These are phyloP conservation scores for Leccinum huronense DNA, from an alignment of 1,284 basidiomycete species.

Conservation along the genomic window DNA sequence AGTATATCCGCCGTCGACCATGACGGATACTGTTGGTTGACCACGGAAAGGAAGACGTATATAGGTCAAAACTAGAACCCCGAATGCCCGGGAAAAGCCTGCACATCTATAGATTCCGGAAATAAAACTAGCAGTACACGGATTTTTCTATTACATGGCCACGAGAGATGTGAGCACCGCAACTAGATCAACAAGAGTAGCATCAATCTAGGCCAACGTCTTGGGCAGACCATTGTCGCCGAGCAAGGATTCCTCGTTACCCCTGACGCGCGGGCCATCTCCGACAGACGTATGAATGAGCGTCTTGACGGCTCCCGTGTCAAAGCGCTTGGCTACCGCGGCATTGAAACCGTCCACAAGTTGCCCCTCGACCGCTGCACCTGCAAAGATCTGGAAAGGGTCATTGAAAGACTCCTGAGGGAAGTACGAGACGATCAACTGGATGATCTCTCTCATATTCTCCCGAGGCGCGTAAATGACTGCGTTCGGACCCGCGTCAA, in stretches of 20 bases:
- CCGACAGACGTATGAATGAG: constrained; percentile 92
- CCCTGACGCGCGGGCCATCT: constrained; percentile 77
- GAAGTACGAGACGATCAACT: constrained; percentile 79
- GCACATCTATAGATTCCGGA: not conserved
- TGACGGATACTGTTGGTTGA: not conserved
- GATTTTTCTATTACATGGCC: constrained; percentile 1
- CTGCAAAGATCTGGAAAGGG: constrained; percentile 62
- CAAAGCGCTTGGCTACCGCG: constrained; percentile 70
- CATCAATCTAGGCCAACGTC: constrained; percentile 18
- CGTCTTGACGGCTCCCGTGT: constrained; percentile 76
- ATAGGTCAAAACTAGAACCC: not conserved
- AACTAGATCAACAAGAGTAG: constrained; percentile 3
- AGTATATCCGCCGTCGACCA: not conserved
- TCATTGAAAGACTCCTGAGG: constrained; percentile 80
- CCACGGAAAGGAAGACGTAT: not conserved
- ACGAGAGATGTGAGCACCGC: constrained; percentile 3
- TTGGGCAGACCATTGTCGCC: constrained; percentile 59
- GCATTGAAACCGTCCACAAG: constrained; percentile 75
- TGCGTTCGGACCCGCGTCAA: constrained; percentile 97
- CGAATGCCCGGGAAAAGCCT: not conserved
- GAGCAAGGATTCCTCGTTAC: constrained; percentile 55
- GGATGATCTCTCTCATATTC: constrained; percentile 76
- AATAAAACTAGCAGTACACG: constrained; percentile 3
- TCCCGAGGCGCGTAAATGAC: constrained; percentile 90
- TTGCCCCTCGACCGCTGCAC: constrained; percentile 42